A percentile compares a stretch with the other conserved stretches of the same genome.
Conservation (phyloP, 345 rosid species). For the Arabis alpina region DNA sequence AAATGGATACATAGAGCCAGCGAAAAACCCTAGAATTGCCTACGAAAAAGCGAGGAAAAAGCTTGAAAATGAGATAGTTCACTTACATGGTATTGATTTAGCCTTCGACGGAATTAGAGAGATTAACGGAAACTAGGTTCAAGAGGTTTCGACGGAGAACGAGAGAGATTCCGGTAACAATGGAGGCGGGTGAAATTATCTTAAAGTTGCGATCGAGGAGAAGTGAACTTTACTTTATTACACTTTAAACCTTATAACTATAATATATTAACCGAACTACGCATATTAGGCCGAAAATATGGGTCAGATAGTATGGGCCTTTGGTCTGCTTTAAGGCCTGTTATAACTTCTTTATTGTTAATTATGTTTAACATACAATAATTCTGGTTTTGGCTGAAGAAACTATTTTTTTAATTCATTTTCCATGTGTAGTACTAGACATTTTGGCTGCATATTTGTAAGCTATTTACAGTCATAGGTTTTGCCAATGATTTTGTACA, state of each 20-base stretch:
- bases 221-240: slow-evolving; percentile 16
- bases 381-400: no score
- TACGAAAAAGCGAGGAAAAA: background rate
- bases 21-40: slow-evolving; percentile 37
- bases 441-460: no score
- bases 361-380: no score
- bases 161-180: slow-evolving; percentile 34
- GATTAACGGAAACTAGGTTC: background rate
- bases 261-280: background rate
- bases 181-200: slow-evolving; percentile 46
- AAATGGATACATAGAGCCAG: background rate
- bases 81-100: slow-evolving; percentile 15
- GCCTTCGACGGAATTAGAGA: slow-evolving; percentile 8
- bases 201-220: slow-evolving; percentile 38
- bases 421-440: no score
- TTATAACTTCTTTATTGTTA: background rate
- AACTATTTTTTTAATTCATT: no score
- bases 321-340: background rate
- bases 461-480: no score
- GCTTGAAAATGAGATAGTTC: background rate
- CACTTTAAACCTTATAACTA: background rate
- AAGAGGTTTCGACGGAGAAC: slow-evolving; percentile 34
- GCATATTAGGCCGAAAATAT: background rate
- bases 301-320: background rate
- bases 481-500: no score